Conservation (phyloP, 2,329 filamentous ascomycete genomes). For the Fusarium abutilonis region DNA sequence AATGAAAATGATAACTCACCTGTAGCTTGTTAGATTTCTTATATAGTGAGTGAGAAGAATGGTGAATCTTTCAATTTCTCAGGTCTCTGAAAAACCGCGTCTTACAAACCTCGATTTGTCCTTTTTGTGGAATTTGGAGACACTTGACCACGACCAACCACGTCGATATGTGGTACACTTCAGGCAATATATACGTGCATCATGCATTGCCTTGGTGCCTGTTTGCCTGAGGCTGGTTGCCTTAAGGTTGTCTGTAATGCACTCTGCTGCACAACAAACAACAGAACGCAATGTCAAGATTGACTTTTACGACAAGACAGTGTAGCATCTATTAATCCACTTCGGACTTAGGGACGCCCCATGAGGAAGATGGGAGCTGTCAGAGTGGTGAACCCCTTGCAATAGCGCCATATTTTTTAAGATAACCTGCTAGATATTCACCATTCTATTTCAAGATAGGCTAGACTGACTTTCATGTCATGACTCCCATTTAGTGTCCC, state of each 20-base stretch:
- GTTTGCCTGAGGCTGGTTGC: constrained; percentile 14
- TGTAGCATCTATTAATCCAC: not conserved
- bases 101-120: not conserved
- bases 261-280: too few species aligned
- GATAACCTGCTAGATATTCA: too few species aligned
- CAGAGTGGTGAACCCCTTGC: too few species aligned
- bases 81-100: not conserved
- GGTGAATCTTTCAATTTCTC: not conserved
- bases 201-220: not conserved
- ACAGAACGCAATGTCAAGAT: not conserved
- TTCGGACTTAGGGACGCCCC: too few species aligned
- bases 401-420: too few species aligned
- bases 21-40: not conserved
- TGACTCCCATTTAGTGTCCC: too few species aligned
- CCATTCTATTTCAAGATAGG: too few species aligned
- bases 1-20: constrained; percentile 1
- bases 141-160: constrained; percentile 18
- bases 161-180: constrained; percentile 8
- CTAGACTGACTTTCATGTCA: too few species aligned
- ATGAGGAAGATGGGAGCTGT: too few species aligned
- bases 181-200: not conserved
- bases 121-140: not conserved
- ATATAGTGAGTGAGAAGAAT: not conserved
- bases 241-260: too few species aligned
- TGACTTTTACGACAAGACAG: not conserved